Evolutionary conservation across 192 early-diverging fungal genomes (phyloP).

Genomic region (Backusella parvicylindrica): DNA sequence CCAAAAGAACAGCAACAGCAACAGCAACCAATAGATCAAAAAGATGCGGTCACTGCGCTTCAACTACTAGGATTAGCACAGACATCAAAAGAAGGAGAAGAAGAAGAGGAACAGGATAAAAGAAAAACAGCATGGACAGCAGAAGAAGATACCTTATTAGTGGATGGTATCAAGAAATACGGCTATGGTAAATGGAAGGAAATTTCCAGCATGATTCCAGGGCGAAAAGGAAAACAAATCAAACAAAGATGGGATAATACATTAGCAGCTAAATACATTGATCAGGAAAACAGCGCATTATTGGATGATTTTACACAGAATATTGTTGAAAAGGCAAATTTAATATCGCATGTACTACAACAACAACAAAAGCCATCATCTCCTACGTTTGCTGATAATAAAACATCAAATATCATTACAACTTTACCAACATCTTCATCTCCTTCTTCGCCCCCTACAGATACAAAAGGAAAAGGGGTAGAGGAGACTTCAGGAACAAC

Average conservation of each 20-base stretch:
- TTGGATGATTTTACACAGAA: slow-evolving; percentile 22
- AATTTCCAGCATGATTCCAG: slow-evolving; percentile 24
- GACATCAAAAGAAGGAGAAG: not conserved
- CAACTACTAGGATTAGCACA: slow-evolving; percentile 19
- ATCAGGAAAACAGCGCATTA: slow-evolving; percentile 22
- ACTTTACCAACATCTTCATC: not conserved
- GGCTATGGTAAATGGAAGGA: slow-evolving; percentile 36
- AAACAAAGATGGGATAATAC: slow-evolving; percentile 36
- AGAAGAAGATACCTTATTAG: slow-evolving; percentile 25
- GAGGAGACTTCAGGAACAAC: not conserved
- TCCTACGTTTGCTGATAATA: not conserved
- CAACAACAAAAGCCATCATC: not conserved
- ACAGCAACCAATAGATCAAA: not conserved
- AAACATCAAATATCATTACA: not conserved
- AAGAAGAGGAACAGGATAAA: slow-evolving; percentile 9
- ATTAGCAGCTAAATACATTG: slow-evolving; percentile 28
- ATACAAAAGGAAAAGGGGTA: not conserved
- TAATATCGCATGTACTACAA: slow-evolving; percentile 6
- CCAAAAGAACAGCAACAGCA: not conserved
- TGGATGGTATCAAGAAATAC: slow-evolving; percentile 25
- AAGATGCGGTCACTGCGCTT: slow-evolving; percentile 20
- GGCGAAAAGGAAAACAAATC: slow-evolving; percentile 30
- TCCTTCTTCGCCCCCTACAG: too few relatives aligned
- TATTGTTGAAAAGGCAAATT: slow-evolving; percentile 17
- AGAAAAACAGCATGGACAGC: slow-evolving; percentile 25